Percentiles rank a stretch among this genome's conserved stretches.
Evolutionary conservation across 208 protist species (phyloP).

Genomic region (Leishmania mexicana): DNA sequence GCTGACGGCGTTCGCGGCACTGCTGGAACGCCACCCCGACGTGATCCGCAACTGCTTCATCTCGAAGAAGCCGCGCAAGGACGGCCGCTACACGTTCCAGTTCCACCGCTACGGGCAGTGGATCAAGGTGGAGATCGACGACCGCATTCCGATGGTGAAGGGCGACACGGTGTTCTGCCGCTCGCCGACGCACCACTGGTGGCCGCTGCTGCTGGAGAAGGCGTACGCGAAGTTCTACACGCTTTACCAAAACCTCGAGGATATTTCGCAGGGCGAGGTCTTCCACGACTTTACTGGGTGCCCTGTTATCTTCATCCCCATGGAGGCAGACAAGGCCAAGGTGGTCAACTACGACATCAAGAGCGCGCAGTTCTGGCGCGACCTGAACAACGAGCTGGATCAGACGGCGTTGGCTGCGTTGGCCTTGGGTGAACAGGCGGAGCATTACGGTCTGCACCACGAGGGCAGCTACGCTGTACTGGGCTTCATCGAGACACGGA

Average conservation of each 20-base stretch:
- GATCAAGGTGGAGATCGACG: slow-evolving; percentile 61
- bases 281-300: slow-evolving; percentile 69
- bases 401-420: slow-evolving; percentile 52
- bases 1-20: slow-evolving; percentile 49
- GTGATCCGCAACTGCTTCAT: slow-evolving; percentile 64
- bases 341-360: slow-evolving; percentile 55
- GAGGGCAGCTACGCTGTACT: slow-evolving; percentile 69
- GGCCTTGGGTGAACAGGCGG: slow-evolving; percentile 42
- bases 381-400: slow-evolving; percentile 41
- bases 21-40: slow-evolving; percentile 53
- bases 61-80: slow-evolving; percentile 49
- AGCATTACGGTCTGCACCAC: slow-evolving; percentile 50
- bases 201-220: slow-evolving; percentile 74
- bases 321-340: slow-evolving; percentile 44
- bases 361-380: slow-evolving; percentile 63
- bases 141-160: slow-evolving; percentile 65
- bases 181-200: slow-evolving; percentile 70
- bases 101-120: slow-evolving; percentile 15
- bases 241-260: slow-evolving; percentile 62
- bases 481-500: slow-evolving; percentile 46
- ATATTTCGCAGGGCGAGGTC: slow-evolving; percentile 46
- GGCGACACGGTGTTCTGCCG: slow-evolving; percentile 64
- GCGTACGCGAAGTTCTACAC: slow-evolving; percentile 89
- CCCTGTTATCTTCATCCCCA: slow-evolving; percentile 52
- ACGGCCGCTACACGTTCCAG: slow-evolving; percentile 11